These are phyloP conservation scores for Vanrija humicola DNA, from an alignment of 1,284 basidiomycete species.

Conservation along the genomic window DNA sequence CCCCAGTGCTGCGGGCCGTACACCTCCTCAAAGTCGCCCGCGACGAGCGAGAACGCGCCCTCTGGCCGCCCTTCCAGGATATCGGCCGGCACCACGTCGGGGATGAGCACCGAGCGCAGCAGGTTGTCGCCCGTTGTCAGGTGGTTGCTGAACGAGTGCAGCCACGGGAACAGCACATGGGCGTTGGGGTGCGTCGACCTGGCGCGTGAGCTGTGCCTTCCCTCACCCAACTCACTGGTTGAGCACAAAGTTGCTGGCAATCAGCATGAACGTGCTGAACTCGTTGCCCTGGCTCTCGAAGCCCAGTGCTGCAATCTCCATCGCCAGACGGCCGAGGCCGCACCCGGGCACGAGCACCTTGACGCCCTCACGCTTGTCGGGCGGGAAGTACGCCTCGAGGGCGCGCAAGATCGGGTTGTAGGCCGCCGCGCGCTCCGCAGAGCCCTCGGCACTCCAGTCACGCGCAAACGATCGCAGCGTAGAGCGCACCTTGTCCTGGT, in stretches of 20 bases:
- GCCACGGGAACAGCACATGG: constrained; percentile 77
- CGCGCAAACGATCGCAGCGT: constrained; percentile 86
- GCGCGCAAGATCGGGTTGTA: constrained; percentile 77
- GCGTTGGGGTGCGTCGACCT: constrained; percentile 65
- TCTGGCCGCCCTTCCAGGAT: constrained; percentile 55
- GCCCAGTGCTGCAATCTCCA: constrained; percentile 75
- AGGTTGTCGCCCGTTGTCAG: constrained; percentile 59
- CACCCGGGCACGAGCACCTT: constrained; percentile 82
- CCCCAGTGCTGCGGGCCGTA: constrained; percentile 59
- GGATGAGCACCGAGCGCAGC: constrained; percentile 66
- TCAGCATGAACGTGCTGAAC: constrained; percentile 88
- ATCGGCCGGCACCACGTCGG: constrained; percentile 74
- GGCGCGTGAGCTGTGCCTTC: constrained; percentile 9
- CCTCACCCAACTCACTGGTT: constrained; percentile 57
- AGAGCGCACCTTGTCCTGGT: constrained; percentile 69
- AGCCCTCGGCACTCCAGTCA: constrained; percentile 82
- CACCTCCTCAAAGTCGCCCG: constrained; percentile 90
- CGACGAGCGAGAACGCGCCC: constrained; percentile 69
- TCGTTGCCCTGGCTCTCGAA: constrained; percentile 88
- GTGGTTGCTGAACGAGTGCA: constrained; percentile 83
- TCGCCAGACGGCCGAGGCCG: constrained; percentile 78
- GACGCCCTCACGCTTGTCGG: constrained; percentile 25
- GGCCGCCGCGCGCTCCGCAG: constrained; percentile 66
- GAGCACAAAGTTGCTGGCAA: constrained; percentile 75
- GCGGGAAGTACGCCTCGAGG: constrained; percentile 62